phyloP scores from a whole-genome alignment of 2,329 filamentous ascomycete species.

The Thelonectria blattea region DNA sequence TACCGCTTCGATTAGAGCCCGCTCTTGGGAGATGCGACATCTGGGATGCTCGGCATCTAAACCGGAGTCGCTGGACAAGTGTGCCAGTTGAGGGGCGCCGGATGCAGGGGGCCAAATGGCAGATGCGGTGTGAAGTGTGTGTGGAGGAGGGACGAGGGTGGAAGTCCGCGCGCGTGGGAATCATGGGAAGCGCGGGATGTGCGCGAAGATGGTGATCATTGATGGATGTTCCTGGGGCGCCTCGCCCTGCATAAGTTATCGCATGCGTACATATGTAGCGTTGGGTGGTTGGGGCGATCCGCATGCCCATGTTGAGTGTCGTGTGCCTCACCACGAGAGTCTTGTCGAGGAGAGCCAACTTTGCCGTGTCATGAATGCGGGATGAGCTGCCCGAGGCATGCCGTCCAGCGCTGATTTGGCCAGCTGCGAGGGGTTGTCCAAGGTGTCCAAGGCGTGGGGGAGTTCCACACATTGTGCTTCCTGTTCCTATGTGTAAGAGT shows the following conservation, averaged over 20 bases:
- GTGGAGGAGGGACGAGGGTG: slow-evolving; percentile 28
- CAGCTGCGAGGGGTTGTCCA: not conserved
- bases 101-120: slow-evolving; percentile 20
- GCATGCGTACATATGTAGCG: not conserved
- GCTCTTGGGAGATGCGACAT: slow-evolving; percentile 12
- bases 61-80: slow-evolving; percentile 13
- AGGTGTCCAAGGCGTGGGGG: slow-evolving; percentile 6
- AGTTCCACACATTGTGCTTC: not conserved
- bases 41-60: slow-evolving; percentile 13
- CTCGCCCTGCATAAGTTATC: slow-evolving; percentile 2
- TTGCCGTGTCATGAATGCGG: not conserved
- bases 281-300: slow-evolving; percentile 13
- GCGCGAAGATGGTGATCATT: not conserved
- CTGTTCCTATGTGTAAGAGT: slow-evolving; percentile 6
- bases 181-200: slow-evolving; percentile 13
- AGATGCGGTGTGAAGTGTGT: slow-evolving; percentile 39
- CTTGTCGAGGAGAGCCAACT: not conserved
- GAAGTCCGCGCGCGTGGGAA: slow-evolving; percentile 15
- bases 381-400: slow-evolving; percentile 10
- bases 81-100: slow-evolving; percentile 23
- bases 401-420: not conserved
- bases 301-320: not conserved
- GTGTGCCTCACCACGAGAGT: not conserved
- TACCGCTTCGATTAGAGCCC: not conserved
- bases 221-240: not conserved